phyloP scores from a whole-genome alignment of 177 flowering plant genomes.

The Tripterygium wilfordii region DNA sequence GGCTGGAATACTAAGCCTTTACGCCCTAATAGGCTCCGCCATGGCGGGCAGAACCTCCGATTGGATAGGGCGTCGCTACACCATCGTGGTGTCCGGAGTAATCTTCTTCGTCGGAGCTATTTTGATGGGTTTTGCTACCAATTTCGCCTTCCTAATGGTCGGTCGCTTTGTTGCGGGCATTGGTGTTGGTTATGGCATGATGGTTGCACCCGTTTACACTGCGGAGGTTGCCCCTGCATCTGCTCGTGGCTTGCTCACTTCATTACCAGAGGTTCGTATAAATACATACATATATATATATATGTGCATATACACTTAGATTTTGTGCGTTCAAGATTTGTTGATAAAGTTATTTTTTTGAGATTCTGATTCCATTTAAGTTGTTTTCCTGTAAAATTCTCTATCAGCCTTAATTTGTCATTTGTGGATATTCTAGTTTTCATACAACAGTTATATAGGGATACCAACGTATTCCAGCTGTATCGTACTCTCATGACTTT shows the following conservation, averaged over 20 bases:
- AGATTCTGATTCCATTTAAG: neutral
- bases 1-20: conserved; percentile 63
- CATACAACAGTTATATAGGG: no score
- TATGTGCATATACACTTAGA: no score
- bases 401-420: no score
- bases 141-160: conserved; percentile 65
- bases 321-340: no score
- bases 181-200: conserved; percentile 88
- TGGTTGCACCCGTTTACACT: conserved; percentile 88
- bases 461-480: no score
- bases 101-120: conserved; percentile 79
- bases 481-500: no score
- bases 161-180: conserved; percentile 92
- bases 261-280: conserved; percentile 55
- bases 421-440: no score
- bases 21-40: conserved; percentile 61
- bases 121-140: conserved; percentile 79
- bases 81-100: conserved; percentile 61
- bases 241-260: conserved; percentile 65
- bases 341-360: no score
- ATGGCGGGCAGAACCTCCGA: conserved; percentile 83
- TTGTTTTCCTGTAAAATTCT: neutral
- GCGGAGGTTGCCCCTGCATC: conserved; percentile 83
- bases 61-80: conserved; percentile 80
- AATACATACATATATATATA: no score